Conservation (phyloP, 2,329 filamentous ascomycete species). For the Pseudocercospora ulei region DNA sequence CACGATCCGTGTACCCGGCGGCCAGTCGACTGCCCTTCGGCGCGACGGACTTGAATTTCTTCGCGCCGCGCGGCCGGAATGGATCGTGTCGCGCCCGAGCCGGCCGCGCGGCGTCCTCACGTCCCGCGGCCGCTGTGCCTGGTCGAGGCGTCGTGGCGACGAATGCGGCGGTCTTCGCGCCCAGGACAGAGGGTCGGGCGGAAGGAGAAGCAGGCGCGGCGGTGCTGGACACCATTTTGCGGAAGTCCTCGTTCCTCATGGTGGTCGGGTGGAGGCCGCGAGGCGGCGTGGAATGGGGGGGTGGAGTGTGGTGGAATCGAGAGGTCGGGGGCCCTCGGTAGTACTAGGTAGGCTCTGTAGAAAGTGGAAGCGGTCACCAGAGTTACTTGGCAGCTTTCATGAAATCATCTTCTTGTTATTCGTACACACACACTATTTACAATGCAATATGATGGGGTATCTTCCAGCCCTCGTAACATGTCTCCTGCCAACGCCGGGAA, state of each 20-base stretch:
- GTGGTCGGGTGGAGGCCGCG: not conserved
- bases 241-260: slow-evolving; percentile 97
- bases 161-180: slow-evolving; percentile 31
- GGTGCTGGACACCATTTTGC: slow-evolving; percentile 58
- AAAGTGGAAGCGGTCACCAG: too few species aligned
- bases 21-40: slow-evolving; percentile 76
- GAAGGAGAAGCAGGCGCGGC: slow-evolving; percentile 33
- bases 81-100: slow-evolving; percentile 59
- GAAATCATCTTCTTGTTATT: slow-evolving; percentile 2
- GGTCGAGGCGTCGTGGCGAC: slow-evolving; percentile 90
- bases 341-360: too few species aligned
- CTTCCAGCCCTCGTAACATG: slow-evolving; percentile 12
- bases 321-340: too few species aligned
- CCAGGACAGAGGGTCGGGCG: slow-evolving; percentile 33
- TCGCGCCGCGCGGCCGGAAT: slow-evolving; percentile 42
- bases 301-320: slow-evolving; percentile 1
- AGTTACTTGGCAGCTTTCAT: too few species aligned
- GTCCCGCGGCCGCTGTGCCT: slow-evolving; percentile 44
- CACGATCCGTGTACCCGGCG: slow-evolving; percentile 73
- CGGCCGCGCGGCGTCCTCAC: slow-evolving; percentile 71
- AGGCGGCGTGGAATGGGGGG: slow-evolving; percentile 5
- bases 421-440: slow-evolving; percentile 9
- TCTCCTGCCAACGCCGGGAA: slow-evolving; percentile 8
- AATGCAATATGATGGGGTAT: slow-evolving; percentile 18
- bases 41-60: slow-evolving; percentile 64